phyloP scores from a whole-genome alignment of 2,329 filamentous ascomycete genomes.

The Penicillium sp. region DNA sequence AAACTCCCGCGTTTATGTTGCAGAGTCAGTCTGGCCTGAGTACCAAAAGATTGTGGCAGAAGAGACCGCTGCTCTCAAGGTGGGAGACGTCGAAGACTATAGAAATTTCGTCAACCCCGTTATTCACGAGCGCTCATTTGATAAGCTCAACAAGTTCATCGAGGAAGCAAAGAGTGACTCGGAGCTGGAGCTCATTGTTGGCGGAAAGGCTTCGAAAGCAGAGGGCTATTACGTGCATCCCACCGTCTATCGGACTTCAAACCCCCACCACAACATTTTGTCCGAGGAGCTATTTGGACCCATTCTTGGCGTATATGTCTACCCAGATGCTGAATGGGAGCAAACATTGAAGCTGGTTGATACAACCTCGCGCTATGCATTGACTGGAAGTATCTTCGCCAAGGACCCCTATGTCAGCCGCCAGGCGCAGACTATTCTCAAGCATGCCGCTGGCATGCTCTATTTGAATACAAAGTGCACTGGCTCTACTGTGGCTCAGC shows the following conservation, averaged over 20 bases:
- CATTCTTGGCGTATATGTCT: constrained; percentile 68
- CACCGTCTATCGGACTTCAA: constrained; percentile 71
- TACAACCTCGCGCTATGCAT: constrained; percentile 19
- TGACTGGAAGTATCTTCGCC: constrained; percentile 23
- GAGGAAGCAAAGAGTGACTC: constrained; percentile 71
- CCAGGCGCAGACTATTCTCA: constrained; percentile 51
- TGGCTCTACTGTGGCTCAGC: constrained; percentile 56
- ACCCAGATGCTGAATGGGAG: constrained; percentile 58
- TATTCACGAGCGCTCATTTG: constrained; percentile 74
- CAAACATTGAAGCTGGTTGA: constrained; percentile 17
- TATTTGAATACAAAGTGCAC: constrained; percentile 61
- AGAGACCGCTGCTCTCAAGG: constrained; percentile 65
- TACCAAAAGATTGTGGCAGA: constrained; percentile 64
- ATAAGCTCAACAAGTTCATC: constrained; percentile 71
- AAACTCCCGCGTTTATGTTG: constrained; percentile 73
- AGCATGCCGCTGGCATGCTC: constrained; percentile 57
- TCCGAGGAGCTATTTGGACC: constrained; percentile 77
- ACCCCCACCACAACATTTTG: constrained; percentile 68
- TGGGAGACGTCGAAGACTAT: constrained; percentile 66
- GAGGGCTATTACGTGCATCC: constrained; percentile 79
- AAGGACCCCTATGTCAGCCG: constrained; percentile 49
- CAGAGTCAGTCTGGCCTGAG: constrained; percentile 68
- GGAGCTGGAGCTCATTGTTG: constrained; percentile 68
- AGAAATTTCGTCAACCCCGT: constrained; percentile 79
- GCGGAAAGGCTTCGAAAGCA: constrained; percentile 70